Evolutionary conservation across 345 rosid genomes (phyloP).

Genomic region (Brassica rapa): DNA sequence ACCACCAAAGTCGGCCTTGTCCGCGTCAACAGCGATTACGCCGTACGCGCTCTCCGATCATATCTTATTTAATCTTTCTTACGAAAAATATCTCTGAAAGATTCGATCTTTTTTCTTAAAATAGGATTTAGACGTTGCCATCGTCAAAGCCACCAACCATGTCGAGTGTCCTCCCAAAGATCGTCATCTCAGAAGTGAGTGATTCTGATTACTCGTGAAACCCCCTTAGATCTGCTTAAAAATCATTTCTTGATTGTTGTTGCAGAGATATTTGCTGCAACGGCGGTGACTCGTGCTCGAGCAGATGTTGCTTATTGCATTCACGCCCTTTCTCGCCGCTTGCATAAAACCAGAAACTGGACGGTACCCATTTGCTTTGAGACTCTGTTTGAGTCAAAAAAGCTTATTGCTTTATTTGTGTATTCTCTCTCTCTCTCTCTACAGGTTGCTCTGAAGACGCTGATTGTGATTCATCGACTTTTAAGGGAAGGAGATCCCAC

Average conservation of each 20-base stretch:
- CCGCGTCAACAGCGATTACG: conserved; percentile 96
- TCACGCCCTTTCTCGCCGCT: conserved; percentile 76
- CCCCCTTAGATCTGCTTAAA: conserved; percentile 40
- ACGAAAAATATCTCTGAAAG: neutral
- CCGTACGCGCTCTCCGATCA: conserved; percentile 46
- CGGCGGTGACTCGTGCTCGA: conserved; percentile 76
- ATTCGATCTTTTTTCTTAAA: conserved; percentile 30
- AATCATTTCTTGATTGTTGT: neutral
- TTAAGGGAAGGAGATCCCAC: conserved; percentile 96
- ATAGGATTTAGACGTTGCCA: conserved; percentile 96
- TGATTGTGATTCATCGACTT: conserved; percentile 85
- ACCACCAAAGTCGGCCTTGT: conserved; percentile 99
- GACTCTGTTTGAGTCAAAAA: neutral
- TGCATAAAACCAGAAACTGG: conserved; percentile 89
- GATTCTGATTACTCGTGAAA: neutral
- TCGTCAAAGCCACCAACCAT: conserved; percentile 96
- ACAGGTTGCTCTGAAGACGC: conserved; percentile 85
- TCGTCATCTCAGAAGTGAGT: conserved; percentile 85
- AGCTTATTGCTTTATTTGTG: neutral
- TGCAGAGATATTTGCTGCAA: conserved; percentile 74
- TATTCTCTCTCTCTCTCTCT: neutral
- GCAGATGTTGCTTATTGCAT: conserved; percentile 94
- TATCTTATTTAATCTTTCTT: neutral
- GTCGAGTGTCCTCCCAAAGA: conserved; percentile 99
- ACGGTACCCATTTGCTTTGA: conserved; percentile 40